Conservation (phyloP, 2,329 filamentous ascomycete genomes). For the Zopfia rhizophila region DNA sequence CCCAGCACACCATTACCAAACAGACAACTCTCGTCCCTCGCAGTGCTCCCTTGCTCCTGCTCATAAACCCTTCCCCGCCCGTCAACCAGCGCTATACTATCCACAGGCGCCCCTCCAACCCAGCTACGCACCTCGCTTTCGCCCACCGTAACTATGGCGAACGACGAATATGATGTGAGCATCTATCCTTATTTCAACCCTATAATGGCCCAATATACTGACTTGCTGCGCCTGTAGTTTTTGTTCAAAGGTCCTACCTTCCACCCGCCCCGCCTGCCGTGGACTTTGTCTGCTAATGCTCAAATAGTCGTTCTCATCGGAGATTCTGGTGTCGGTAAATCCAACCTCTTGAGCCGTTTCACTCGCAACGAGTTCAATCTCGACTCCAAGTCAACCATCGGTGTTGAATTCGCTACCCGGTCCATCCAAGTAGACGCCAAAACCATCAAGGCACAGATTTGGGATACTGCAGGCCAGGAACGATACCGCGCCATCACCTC, state of each 20-base stretch:
- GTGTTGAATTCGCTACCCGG: slow-evolving; percentile 97
- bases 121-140: slow-evolving; percentile 28
- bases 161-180: slow-evolving; percentile 99
- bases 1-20: slow-evolving; percentile 16
- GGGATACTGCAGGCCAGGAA: slow-evolving; percentile 99
- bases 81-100: slow-evolving; percentile 13
- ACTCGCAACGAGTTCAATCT: slow-evolving; percentile 99
- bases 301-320: slow-evolving; percentile 92
- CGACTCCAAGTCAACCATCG: slow-evolving; percentile 99
- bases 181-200: slow-evolving; percentile 35
- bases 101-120: slow-evolving; percentile 23
- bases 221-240: slow-evolving; percentile 70
- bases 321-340: slow-evolving; percentile 99
- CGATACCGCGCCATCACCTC: slow-evolving; percentile 99
- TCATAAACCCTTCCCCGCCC: slow-evolving; percentile 15
- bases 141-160: slow-evolving; percentile 76
- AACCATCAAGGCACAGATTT: slow-evolving; percentile 99
- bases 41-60: slow-evolving; percentile 18
- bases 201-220: slow-evolving; percentile 23
- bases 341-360: slow-evolving; percentile 99
- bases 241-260: slow-evolving; percentile 89
- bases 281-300: too few species aligned
- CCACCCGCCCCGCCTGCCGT: slow-evolving; percentile 32
- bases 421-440: slow-evolving; percentile 99
- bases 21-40: slow-evolving; percentile 6